Percentiles rank a stretch among this genome's conserved stretches.
These are phyloP conservation scores for Plantago coronopus DNA, from an alignment of 305 asterid genomes.

Conservation along the genomic window DNA sequence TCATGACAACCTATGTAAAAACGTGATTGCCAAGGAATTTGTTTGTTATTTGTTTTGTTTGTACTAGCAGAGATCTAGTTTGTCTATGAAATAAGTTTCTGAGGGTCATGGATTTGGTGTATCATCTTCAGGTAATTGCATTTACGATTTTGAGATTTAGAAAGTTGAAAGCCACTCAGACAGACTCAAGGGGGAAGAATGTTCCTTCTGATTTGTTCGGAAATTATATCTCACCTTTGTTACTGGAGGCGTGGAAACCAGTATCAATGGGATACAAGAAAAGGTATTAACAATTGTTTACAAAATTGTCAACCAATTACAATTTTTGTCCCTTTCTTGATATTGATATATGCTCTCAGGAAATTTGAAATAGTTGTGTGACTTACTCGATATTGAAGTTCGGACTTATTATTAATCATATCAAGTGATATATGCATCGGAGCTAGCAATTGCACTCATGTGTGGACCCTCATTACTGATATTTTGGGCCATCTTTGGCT, in stretches of 20 bases:
- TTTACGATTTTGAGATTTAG: conserved; percentile 65
- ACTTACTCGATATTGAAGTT: too few species aligned
- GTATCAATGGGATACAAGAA: conserved; percentile 84
- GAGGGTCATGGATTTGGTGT: conserved; percentile 12
- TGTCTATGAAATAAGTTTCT: conserved; percentile 5
- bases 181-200: conserved; percentile 36
- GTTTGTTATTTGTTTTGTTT: too few species aligned
- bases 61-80: neutral
- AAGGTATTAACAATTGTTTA: conserved; percentile 43
- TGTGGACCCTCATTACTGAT: too few species aligned
- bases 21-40: too few species aligned
- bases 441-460: too few species aligned
- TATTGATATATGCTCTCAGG: too few species aligned
- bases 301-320: neutral
- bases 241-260: conserved; percentile 91
- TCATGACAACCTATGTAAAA: too few species aligned
- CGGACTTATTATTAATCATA: too few species aligned
- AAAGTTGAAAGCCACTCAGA: conserved; percentile 52
- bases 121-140: conserved; percentile 66
- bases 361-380: too few species aligned
- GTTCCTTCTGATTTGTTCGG: conserved; percentile 20
- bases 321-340: neutral
- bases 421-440: too few species aligned
- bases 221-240: conserved; percentile 32
- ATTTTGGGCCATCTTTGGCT: too few species aligned